phyloP scores from a whole-genome alignment of 1,139 yeast species.

The Candida frijolesensis region DNA sequence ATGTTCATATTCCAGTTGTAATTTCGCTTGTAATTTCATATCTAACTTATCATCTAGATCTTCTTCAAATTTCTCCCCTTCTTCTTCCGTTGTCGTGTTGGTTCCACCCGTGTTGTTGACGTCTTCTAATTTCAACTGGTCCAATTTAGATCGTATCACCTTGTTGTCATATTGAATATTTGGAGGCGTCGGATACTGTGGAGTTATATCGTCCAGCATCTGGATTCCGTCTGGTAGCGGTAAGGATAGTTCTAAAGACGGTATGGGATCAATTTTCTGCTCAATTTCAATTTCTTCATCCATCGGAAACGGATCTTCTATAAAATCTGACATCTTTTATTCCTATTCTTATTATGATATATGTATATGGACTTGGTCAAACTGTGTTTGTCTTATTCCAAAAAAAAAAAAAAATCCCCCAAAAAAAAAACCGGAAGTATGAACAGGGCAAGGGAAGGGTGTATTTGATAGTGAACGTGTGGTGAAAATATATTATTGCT shows the following conservation, averaged over 20 bases:
- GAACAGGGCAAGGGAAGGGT: too few relatives aligned
- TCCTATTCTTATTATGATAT: not conserved
- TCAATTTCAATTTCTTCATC: conserved; percentile 45
- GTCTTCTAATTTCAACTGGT: conserved; percentile 29
- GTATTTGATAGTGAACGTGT: too few relatives aligned
- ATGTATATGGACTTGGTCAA: not conserved
- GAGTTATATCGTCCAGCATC: conserved; percentile 19
- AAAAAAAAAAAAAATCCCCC: not conserved
- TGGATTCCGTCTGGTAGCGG: conserved; percentile 1
- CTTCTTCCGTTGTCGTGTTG: conserved; percentile 27
- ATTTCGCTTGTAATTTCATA: conserved; percentile 24
- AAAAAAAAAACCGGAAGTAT: not conserved
- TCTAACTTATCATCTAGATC: conserved; percentile 48
- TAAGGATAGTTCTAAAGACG: conserved; percentile 3
- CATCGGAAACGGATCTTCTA: conserved; percentile 51
- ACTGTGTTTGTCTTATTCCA: not conserved
- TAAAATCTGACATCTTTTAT: conserved; percentile 28
- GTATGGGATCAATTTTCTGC: conserved; percentile 2
- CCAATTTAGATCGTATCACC: conserved; percentile 38
- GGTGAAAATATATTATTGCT: too few relatives aligned
- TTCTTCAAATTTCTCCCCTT: conserved; percentile 37
- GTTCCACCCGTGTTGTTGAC: conserved; percentile 13
- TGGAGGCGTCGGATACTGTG: conserved; percentile 20
- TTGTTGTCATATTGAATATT: conserved; percentile 24
- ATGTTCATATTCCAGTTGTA: conserved; percentile 23